phyloP scores from a whole-genome alignment of 176 grass and related monocot species.

The Chrysopogon serrulatus region DNA sequence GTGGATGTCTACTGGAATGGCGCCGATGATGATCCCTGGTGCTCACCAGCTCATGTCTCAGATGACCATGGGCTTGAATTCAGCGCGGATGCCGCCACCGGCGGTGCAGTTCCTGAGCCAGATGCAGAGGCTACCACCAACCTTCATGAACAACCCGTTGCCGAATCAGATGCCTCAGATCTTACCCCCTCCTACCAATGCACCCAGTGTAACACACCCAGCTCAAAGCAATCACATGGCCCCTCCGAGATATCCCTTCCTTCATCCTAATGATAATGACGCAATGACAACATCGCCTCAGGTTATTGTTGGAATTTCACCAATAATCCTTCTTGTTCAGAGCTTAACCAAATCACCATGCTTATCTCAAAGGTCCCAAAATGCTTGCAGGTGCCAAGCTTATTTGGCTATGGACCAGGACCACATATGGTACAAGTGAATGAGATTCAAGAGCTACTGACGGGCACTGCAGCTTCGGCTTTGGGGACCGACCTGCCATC shows the following conservation, averaged over 20 bases:
- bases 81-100: conserved; percentile 29
- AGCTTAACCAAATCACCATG: neutral
- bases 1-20: conserved; percentile 79
- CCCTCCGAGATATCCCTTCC: conserved; percentile 32
- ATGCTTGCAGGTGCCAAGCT: conserved; percentile 32
- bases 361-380: conserved; percentile 4
- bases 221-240: conserved; percentile 25
- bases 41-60: conserved; percentile 59
- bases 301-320: conserved; percentile 32
- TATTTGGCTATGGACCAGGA: conserved; percentile 53
- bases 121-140: conserved; percentile 34
- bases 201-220: conserved; percentile 17
- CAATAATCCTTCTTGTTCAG: neutral
- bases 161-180: conserved; percentile 49
- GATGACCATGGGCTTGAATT: conserved; percentile 42
- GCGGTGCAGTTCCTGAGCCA: conserved; percentile 39
- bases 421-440: conserved; percentile 36
- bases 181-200: conserved; percentile 21
- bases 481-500: conserved; percentile 3
- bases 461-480: conserved; percentile 14
- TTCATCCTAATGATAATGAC: conserved; percentile 9
- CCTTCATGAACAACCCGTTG: conserved; percentile 31
- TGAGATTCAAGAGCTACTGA: conserved; percentile 18
- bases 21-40: conserved; percentile 68
- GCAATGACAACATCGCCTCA: conserved; percentile 30